Evolutionary conservation across 768 basidiomycete genomes (phyloP).

Genomic region (Russula lepida): DNA sequence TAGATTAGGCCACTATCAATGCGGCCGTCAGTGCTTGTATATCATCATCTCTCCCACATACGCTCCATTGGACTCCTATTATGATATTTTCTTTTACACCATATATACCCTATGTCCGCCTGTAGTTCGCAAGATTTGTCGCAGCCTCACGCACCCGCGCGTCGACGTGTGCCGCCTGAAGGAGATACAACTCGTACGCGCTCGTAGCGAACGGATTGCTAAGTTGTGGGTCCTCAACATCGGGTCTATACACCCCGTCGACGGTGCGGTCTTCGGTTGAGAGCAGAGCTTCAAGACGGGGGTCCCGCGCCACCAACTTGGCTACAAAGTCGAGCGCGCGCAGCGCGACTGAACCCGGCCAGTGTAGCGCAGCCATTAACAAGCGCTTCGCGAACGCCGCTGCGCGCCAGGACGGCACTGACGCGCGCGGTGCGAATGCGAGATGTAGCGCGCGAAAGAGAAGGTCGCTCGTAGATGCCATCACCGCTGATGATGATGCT

Average conservation of each 20-base stretch:
- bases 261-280: slow-evolving; percentile 78
- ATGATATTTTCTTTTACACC: not conserved
- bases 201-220: slow-evolving; percentile 75
- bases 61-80: not conserved
- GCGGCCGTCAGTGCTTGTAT: slow-evolving; percentile 5
- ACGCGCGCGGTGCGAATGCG: slow-evolving; percentile 67
- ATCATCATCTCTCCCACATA: slow-evolving; percentile 17
- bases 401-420: slow-evolving; percentile 63
- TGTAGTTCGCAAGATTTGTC: slow-evolving; percentile 41
- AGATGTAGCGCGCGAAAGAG: slow-evolving; percentile 80
- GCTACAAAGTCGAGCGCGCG: slow-evolving; percentile 69
- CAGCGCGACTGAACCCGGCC: slow-evolving; percentile 59
- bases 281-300: slow-evolving; percentile 75
- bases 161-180: slow-evolving; percentile 56
- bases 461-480: slow-evolving; percentile 50
- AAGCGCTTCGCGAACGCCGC: slow-evolving; percentile 95
- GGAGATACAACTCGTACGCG: slow-evolving; percentile 75
- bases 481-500: too few relatives aligned
- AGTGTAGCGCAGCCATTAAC: slow-evolving; percentile 68
- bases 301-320: slow-evolving; percentile 64
- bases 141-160: slow-evolving; percentile 61
- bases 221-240: slow-evolving; percentile 84
- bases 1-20: slow-evolving; percentile 12
- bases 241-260: slow-evolving; percentile 78
- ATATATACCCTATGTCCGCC: slow-evolving; percentile 27